Evolutionary conservation across 306 rosid species (phyloP).

Genomic region (Ceratonia siliqua): DNA sequence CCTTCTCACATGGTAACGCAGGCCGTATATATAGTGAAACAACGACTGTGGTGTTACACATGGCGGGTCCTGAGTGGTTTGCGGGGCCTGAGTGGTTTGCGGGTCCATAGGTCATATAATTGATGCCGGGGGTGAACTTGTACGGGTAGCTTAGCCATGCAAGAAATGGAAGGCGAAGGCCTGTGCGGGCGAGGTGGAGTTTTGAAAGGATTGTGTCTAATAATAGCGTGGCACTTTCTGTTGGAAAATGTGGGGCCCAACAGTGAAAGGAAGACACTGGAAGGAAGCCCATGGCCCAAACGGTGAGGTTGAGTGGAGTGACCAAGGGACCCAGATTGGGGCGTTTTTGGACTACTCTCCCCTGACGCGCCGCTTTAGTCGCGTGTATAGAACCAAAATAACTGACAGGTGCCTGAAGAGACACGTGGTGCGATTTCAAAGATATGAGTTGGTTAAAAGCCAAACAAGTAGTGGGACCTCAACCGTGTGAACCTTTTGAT

Average conservation of each 20-base stretch:
- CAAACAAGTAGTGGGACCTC: slow-evolving; percentile 2
- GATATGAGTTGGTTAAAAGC: neutral
- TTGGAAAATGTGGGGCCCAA: neutral
- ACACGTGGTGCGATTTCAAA: slow-evolving; percentile 28
- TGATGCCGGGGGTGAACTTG: neutral
- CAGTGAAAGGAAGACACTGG: no score
- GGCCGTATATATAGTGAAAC: slow-evolving; percentile 42
- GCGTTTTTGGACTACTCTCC: slow-evolving; percentile 1
- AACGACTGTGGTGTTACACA: slow-evolving; percentile 31
- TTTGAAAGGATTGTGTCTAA: no score
- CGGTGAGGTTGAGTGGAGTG: neutral
- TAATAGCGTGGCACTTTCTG: no score
- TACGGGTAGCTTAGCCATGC: slow-evolving; percentile 36
- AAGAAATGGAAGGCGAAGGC: neutral
- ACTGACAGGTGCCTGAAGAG: neutral
- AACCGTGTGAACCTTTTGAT: neutral
- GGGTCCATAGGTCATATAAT: neutral
- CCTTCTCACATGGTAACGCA: neutral
- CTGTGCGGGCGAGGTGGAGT: no score
- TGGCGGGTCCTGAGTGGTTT: slow-evolving; percentile 33
- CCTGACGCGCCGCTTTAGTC: neutral
- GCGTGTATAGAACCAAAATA: neutral
- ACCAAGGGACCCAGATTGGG: neutral
- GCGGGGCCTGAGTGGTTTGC: neutral
- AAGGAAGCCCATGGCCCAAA: no score